These are phyloP conservation scores for Acacia concinna DNA, from an alignment of 331 rosid species.

Conservation along the genomic window DNA sequence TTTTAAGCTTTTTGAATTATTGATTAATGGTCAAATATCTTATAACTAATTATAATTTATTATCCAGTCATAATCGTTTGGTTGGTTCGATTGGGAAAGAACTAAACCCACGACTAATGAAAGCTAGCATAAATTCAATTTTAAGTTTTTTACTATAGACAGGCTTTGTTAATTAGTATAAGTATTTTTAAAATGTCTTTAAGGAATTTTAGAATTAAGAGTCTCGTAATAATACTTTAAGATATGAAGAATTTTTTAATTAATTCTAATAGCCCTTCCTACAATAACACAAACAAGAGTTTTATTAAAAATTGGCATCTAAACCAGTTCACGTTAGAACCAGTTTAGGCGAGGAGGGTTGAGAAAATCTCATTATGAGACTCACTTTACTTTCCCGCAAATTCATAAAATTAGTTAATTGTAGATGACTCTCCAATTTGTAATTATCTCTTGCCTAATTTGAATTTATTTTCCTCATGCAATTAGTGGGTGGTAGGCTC, in stretches of 20 bases:
- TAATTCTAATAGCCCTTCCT: too few relatives aligned
- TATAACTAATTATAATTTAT: neutral
- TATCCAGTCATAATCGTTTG: neutral
- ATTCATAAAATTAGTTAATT: neutral
- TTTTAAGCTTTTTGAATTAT: neutral
- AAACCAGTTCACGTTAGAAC: too few relatives aligned
- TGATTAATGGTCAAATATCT: neutral
- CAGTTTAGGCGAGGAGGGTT: neutral
- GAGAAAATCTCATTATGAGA: neutral
- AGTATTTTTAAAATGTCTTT: neutral
- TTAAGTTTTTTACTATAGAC: too few relatives aligned
- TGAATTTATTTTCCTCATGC: neutral
- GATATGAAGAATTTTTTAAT: neutral
- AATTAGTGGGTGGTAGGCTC: neutral
- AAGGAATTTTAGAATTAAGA: neutral
- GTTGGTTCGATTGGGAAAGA: neutral
- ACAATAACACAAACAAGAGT: too few relatives aligned
- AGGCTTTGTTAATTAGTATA: neutral
- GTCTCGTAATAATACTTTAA: too few relatives aligned
- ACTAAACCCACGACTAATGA: neutral
- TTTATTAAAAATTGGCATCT: neutral
- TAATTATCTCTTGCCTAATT: too few relatives aligned
- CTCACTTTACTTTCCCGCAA: neutral
- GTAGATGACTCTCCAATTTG: neutral
- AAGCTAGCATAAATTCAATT: neutral